Percentiles rank a stretch among this genome's conserved stretches.
Conservation (phyloP, 140 eudicot species). For the Anethum foeniculum region DNA sequence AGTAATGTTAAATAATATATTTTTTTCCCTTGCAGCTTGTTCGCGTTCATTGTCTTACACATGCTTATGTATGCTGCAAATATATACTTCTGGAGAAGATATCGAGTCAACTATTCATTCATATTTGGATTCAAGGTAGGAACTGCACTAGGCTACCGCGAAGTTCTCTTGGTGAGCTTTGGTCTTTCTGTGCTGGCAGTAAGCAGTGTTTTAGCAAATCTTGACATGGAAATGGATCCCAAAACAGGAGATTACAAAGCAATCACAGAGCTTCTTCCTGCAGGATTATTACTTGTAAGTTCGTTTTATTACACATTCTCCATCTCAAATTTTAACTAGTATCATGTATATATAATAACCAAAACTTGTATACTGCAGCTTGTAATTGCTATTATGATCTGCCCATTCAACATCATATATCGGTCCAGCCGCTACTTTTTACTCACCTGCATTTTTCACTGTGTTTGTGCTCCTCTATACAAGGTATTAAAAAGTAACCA, state of each 20-base stretch:
- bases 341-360: not conserved
- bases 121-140: conserved; percentile 61
- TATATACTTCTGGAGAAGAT: conserved; percentile 60
- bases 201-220: conserved; percentile 42
- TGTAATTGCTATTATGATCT: conserved; percentile 33
- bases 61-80: conserved; percentile 50
- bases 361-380: conserved; percentile 29
- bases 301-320: not conserved
- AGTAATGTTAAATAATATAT: not conserved
- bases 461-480: conserved; percentile 57
- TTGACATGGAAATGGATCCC: conserved; percentile 57
- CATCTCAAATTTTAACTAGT: not conserved
- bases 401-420: conserved; percentile 30
- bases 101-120: conserved; percentile 53
- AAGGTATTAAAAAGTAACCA: conserved; percentile 8
- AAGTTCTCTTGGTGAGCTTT: conserved; percentile 45
- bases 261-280: conserved; percentile 41
- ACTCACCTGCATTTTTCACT: conserved; percentile 35
- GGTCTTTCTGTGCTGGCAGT: conserved; percentile 43
- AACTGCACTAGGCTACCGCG: conserved; percentile 50
- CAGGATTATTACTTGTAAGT: conserved; percentile 46
- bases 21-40: conserved; percentile 29
- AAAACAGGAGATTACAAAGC: conserved; percentile 23
- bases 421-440: conserved; percentile 27
- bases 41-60: conserved; percentile 56